These are phyloP conservation scores for Arthrocladium fulminans DNA, from an alignment of 2,329 filamentous ascomycete genomes.

Conservation along the genomic window DNA sequence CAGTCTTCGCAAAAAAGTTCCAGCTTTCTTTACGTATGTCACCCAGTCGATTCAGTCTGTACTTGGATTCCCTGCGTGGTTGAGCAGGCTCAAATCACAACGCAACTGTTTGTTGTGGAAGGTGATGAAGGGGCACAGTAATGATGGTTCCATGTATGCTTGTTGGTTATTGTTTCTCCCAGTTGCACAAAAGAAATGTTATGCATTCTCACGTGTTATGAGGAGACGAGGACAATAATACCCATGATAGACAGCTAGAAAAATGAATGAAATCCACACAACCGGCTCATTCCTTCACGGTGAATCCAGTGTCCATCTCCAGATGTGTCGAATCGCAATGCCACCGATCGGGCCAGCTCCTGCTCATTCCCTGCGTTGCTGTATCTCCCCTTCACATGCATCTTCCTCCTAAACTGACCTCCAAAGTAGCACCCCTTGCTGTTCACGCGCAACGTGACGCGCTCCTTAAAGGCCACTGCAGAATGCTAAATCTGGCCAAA, in stretches of 20 bases:
- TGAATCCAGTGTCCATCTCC: too few relatives aligned
- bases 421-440: too few relatives aligned
- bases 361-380: too few relatives aligned
- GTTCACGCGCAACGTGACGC: too few relatives aligned
- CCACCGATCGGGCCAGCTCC: too few relatives aligned
- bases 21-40: not conserved
- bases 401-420: too few relatives aligned
- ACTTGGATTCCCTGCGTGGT: slow-evolving; percentile 13
- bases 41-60: not conserved
- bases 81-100: slow-evolving; percentile 17
- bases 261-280: not conserved
- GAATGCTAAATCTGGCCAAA: too few relatives aligned
- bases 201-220: slow-evolving; percentile 20
- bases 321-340: too few relatives aligned
- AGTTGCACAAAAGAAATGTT: slow-evolving; percentile 15
- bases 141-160: slow-evolving; percentile 15
- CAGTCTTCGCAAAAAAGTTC: slow-evolving; percentile 17
- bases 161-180: slow-evolving; percentile 20
- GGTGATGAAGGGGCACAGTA: slow-evolving; percentile 17
- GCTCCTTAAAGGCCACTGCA: too few relatives aligned
- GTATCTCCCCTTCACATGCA: too few relatives aligned
- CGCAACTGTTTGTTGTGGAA: slow-evolving; percentile 12
- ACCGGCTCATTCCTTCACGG: not conserved
- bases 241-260: slow-evolving; percentile 1
- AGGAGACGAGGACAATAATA: slow-evolving; percentile 17